Conservation (phyloP, 805 yeast species). For the Wickerhamiella occidentalis region DNA sequence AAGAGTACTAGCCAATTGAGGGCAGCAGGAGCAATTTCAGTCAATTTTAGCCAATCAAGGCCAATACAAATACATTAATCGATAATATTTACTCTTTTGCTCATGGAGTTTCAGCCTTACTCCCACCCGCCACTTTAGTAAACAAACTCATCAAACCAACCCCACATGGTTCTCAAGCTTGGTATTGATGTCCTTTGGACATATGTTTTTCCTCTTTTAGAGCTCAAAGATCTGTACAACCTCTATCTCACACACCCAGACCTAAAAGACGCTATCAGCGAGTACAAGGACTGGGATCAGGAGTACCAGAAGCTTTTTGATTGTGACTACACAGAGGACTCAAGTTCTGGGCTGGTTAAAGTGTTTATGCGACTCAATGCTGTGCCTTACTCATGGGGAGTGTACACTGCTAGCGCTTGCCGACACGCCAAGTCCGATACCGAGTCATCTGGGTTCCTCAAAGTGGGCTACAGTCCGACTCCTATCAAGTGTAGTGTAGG, state of each 20-base stretch:
- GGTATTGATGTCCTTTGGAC: not conserved
- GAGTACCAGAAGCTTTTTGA: not conserved
- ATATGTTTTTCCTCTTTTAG: not conserved
- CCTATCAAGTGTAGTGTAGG: not conserved
- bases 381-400: not conserved
- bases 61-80: no score
- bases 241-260: not conserved
- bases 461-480: not conserved
- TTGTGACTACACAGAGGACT: not conserved
- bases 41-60: no score
- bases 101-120: no score
- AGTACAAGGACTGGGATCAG: conserved; percentile 2
- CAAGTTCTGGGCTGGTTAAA: not conserved
- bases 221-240: not conserved
- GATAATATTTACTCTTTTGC: no score
- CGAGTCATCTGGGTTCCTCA: not conserved
- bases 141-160: no score
- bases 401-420: not conserved
- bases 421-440: not conserved
- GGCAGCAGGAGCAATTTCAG: no score
- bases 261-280: not conserved
- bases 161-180: not conserved
- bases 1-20: no score
- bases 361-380: not conserved
- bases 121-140: no score